Evolutionary conservation across 768 basidiomycete genomes (phyloP).

Genomic region (Pisolithus tinctorius): DNA sequence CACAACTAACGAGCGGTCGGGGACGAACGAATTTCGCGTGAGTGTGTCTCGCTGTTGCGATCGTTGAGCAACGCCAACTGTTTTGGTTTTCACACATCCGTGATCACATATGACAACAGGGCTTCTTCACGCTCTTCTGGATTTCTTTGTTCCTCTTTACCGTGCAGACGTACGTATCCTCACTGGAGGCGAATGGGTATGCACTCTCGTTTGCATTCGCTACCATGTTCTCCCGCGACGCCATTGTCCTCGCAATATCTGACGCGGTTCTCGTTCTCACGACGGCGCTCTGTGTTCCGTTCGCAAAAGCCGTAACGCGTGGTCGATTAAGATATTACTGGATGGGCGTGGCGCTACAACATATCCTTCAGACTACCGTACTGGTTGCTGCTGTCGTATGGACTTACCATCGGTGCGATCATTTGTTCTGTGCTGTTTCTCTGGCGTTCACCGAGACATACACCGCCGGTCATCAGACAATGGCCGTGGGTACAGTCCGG

Average conservation of each 20-base stretch:
- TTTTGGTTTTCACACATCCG: not conserved
- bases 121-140: slow-evolving; percentile 96
- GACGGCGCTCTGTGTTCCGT: slow-evolving; percentile 76
- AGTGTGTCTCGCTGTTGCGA: slow-evolving; percentile 6
- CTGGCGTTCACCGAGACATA: not conserved
- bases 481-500: slow-evolving; percentile 99
- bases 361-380: slow-evolving; percentile 25
- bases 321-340: slow-evolving; percentile 82
- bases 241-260: slow-evolving; percentile 70
- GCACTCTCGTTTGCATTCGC: slow-evolving; percentile 78
- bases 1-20: slow-evolving; percentile 64
- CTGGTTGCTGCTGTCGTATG: not conserved
- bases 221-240: slow-evolving; percentile 82
- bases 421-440: not conserved
- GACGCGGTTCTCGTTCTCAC: slow-evolving; percentile 76
- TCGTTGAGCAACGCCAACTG: not conserved
- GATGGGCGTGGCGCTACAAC: slow-evolving; percentile 73
- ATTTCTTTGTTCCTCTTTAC: slow-evolving; percentile 80
- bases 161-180: slow-evolving; percentile 67
- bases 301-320: slow-evolving; percentile 66
- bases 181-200: slow-evolving; percentile 71
- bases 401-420: slow-evolving; percentile 57
- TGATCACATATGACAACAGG: slow-evolving; percentile 35
- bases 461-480: slow-evolving; percentile 38
- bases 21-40: slow-evolving; percentile 82